Percentiles rank a stretch among this genome's conserved stretches.
These are phyloP conservation scores for Boletellus ananas DNA, from an alignment of 768 basidiomycete species.

Conservation along the genomic window DNA sequence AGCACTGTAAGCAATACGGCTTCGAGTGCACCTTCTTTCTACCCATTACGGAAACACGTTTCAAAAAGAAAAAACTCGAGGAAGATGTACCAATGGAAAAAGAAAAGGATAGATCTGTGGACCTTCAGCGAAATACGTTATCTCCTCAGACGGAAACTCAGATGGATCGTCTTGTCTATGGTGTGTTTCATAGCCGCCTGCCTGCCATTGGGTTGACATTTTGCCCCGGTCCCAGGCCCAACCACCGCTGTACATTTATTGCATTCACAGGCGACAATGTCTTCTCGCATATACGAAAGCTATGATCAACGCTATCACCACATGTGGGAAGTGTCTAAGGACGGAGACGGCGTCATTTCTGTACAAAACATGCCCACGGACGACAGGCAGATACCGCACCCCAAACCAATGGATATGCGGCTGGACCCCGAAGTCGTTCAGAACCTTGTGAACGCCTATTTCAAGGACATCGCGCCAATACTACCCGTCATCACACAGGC, in stretches of 20 bases:
- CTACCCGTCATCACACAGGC: conserved; percentile 85
- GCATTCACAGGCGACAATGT: conserved; percentile 85
- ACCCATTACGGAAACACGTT: conserved; percentile 97
- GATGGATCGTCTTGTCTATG: conserved; percentile 61
- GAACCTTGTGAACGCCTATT: conserved; percentile 87
- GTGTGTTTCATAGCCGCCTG: conserved; percentile 36
- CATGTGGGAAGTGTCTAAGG: conserved; percentile 78
- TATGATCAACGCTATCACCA: conserved; percentile 89
- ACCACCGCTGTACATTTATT: conserved; percentile 83
- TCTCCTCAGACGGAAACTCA: conserved; percentile 48
- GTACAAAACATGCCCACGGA: conserved; percentile 61
- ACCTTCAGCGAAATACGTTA: conserved; percentile 32
- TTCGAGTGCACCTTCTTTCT: conserved; percentile 98
- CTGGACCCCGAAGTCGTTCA: conserved; percentile 78
- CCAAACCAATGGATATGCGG: conserved; percentile 65
- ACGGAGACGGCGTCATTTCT: conserved; percentile 84
- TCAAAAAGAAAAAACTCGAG: conserved; percentile 92
- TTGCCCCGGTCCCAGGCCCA: conserved; percentile 57
- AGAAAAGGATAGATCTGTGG: conserved; percentile 33
- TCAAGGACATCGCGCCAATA: conserved; percentile 81
- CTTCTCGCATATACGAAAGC: conserved; percentile 78
- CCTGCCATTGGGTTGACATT: conserved; percentile 22
- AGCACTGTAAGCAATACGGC: conserved; percentile 91
- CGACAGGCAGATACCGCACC: conserved; percentile 51
- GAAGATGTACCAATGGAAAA: conserved; percentile 50